Conservation (phyloP, 305 asterid genomes). For the Withania somnifera region DNA sequence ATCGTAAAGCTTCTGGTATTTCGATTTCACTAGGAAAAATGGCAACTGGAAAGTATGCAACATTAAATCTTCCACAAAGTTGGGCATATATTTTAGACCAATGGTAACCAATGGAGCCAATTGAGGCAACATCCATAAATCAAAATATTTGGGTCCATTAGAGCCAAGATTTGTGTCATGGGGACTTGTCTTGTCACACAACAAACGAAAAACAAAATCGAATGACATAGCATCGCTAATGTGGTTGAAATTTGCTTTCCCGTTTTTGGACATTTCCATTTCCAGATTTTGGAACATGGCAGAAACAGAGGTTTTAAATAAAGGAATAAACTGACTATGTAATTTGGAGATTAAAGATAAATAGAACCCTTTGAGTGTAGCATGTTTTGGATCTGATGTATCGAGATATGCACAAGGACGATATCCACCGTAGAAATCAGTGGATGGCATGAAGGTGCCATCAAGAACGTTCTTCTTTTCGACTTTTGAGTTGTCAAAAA, state of each 20-base stretch:
- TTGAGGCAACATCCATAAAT: constrained; percentile 37
- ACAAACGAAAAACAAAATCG: constrained; percentile 36
- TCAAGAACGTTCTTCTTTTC: constrained; percentile 28
- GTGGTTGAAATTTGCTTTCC: constrained; percentile 19
- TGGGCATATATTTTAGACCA: constrained; percentile 37
- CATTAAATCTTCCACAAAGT: constrained; percentile 26
- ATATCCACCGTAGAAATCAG: constrained; percentile 34
- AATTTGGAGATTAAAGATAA: constrained; percentile 10
- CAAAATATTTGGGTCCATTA: constrained; percentile 11
- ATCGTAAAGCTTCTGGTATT: constrained; percentile 22
- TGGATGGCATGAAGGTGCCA: constrained; percentile 51
- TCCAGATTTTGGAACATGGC: constrained; percentile 28
- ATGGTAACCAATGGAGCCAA: constrained; percentile 29
- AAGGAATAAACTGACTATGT: constrained; percentile 24
- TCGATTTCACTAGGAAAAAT: constrained; percentile 9
- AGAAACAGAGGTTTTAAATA: constrained; percentile 10
- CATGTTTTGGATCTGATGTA: constrained; percentile 31
- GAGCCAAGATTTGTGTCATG: constrained; percentile 15
- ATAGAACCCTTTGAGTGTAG: constrained; percentile 19
- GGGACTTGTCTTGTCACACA: constrained; percentile 13
- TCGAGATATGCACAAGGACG: constrained; percentile 43
- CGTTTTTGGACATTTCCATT: constrained; percentile 14
- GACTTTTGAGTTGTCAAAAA: constrained; percentile 46
- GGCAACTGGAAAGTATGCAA: constrained; percentile 44
- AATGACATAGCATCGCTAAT: constrained; percentile 28